Evolutionary conservation across 2,329 filamentous ascomycete genomes (phyloP).

Genomic region (Fusarium sp.): DNA sequence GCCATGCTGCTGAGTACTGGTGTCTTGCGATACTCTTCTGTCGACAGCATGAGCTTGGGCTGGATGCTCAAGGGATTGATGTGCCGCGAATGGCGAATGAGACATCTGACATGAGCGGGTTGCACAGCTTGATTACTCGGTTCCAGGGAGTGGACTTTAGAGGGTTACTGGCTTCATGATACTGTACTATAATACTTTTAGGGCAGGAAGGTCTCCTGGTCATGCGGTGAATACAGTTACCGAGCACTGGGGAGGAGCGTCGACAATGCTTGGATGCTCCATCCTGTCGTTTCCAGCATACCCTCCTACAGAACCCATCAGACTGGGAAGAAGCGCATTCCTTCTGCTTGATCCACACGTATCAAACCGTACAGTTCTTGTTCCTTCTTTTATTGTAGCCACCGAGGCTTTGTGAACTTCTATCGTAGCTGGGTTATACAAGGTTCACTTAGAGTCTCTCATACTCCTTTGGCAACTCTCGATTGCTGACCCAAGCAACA

Average conservation of each 20-base stretch:
- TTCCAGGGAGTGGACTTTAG: not conserved
- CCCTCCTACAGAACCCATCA: too few species aligned
- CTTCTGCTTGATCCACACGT: not conserved
- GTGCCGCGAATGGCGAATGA: not conserved
- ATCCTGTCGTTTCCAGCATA: not conserved
- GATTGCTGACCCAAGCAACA: conserved; percentile 5
- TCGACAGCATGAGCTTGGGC: not conserved
- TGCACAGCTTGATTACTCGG: not conserved
- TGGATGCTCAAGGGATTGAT: not conserved
- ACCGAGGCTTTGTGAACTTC: rapidly evolving
- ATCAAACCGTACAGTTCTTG: too few species aligned
- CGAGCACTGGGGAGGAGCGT: too few species aligned
- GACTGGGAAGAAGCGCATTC: not conserved
- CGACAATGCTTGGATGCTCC: too few species aligned
- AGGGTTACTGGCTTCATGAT: not conserved
- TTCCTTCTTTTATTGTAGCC: not conserved
- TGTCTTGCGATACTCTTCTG: not conserved
- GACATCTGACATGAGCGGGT: not conserved
- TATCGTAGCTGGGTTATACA: rapidly evolving
- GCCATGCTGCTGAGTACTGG: conserved; percentile 13
- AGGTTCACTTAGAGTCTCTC: not conserved
- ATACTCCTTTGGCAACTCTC: conserved; percentile 9
- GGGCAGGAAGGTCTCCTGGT: rapidly evolving
- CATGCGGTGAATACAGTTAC: not conserved
- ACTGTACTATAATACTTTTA: too few species aligned